These are phyloP conservation scores for Phialocephala sp. DNA, from an alignment of 2,329 filamentous ascomycete species.

Conservation along the genomic window DNA sequence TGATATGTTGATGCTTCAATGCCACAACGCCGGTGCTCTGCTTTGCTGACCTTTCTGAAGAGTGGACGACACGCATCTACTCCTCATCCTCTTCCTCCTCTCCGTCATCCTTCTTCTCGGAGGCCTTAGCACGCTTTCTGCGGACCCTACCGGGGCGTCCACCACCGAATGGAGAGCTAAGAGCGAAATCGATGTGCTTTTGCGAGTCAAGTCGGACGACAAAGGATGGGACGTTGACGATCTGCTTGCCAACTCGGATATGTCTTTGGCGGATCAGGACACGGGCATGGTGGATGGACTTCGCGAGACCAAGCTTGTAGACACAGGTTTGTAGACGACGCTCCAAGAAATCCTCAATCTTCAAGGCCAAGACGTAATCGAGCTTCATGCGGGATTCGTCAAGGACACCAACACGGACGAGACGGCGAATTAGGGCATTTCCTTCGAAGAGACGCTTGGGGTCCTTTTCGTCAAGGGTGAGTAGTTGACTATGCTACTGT, in stretches of 20 bases:
- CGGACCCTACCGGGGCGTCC: slow-evolving; percentile 96
- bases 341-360: slow-evolving; percentile 99
- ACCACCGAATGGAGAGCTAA: slow-evolving; percentile 97
- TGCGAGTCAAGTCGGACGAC: slow-evolving; percentile 99
- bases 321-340: slow-evolving; percentile 99
- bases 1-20: slow-evolving; percentile 14
- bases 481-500: slow-evolving; percentile 78
- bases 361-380: slow-evolving; percentile 99
- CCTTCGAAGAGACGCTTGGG: slow-evolving; percentile 99
- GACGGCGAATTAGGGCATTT: slow-evolving; percentile 99
- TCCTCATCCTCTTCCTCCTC: slow-evolving; percentile 74
- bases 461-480: slow-evolving; percentile 99
- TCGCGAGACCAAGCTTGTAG: slow-evolving; percentile 99
- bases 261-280: slow-evolving; percentile 99
- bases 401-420: slow-evolving; percentile 98
- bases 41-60: slow-evolving; percentile 1
- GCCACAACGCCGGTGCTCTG: slow-evolving; percentile 8
- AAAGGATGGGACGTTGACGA: slow-evolving; percentile 99
- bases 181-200: slow-evolving; percentile 99
- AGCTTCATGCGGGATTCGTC: slow-evolving; percentile 99
- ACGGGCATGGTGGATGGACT: slow-evolving; percentile 99
- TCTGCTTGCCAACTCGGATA: slow-evolving; percentile 99
- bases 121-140: slow-evolving; percentile 99
- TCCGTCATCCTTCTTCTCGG: slow-evolving; percentile 80
- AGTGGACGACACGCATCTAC: slow-evolving; percentile 43